These are phyloP conservation scores for Rauvolfia tetraphylla DNA, from an alignment of 257 asterid genomes.

Conservation along the genomic window DNA sequence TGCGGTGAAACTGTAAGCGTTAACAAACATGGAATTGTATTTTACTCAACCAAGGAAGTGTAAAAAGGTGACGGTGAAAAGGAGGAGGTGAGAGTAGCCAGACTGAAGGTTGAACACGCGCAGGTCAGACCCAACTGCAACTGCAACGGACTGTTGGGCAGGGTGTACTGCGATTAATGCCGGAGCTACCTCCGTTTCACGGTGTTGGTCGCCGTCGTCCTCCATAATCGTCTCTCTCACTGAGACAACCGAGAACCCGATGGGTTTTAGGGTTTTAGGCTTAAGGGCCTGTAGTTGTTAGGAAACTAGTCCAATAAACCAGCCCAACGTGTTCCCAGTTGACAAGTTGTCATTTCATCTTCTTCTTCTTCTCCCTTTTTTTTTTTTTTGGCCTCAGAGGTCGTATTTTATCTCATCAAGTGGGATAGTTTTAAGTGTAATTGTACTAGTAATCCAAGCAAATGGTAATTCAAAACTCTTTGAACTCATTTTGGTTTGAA, in stretches of 20 bases:
- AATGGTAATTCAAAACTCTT: no score
- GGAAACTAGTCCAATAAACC: not conserved
- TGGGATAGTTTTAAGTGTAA: no score
- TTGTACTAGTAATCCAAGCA: no score
- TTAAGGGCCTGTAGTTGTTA: no score
- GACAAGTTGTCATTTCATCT: no score
- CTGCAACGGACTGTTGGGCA: conserved; percentile 47
- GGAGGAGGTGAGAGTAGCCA: conserved; percentile 10
- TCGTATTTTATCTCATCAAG: no score
- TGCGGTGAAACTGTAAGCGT: conserved; percentile 16
- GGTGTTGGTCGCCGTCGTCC: conserved; percentile 63
- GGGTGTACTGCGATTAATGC: conserved; percentile 78
- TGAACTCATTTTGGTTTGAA: no score
- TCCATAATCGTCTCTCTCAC: conserved; percentile 37
- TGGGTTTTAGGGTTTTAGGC: conserved; percentile 16
- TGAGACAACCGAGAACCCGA: not conserved
- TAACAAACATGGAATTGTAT: no score
- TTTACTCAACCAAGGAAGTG: not conserved
- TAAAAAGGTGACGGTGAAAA: not conserved
- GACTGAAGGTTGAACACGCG: conserved; percentile 73
- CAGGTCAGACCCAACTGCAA: conserved; percentile 68
- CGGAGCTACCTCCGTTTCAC: conserved; percentile 77
- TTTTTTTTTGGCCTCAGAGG: no score
- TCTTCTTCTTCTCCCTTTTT: no score
- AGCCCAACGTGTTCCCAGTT: no score